Conservation (phyloP, 2,329 filamentous ascomycete genomes). For the Xylariaceae sp. region DNA sequence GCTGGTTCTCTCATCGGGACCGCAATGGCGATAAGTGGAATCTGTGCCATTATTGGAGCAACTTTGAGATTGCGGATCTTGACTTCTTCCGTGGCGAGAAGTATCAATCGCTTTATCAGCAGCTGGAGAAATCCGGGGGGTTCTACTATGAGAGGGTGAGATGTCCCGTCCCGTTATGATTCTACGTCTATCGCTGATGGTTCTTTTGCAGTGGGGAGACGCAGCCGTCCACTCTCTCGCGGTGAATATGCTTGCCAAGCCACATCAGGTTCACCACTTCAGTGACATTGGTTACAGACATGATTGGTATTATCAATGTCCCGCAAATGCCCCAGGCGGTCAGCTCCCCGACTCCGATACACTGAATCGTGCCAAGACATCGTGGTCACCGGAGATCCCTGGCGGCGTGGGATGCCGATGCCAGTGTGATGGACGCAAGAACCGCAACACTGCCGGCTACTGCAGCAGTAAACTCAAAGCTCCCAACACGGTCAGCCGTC, state of each 20-base stretch:
- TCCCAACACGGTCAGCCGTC: constrained; percentile 31
- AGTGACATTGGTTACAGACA: constrained; percentile 42
- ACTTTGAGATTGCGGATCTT: constrained; percentile 44
- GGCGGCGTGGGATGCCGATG: constrained; percentile 41
- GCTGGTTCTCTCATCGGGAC: constrained; percentile 37
- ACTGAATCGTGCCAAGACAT: constrained; percentile 25
- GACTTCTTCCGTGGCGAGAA: constrained; percentile 39
- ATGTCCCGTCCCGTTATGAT: not conserved
- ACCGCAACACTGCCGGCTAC: constrained; percentile 33
- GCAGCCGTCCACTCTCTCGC: constrained; percentile 42
- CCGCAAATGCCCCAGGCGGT: constrained; percentile 34
- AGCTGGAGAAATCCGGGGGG: constrained; percentile 37
- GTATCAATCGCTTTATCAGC: constrained; percentile 39
- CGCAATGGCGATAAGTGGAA: constrained; percentile 39
- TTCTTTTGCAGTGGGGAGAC: constrained; percentile 37
- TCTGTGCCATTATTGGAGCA: constrained; percentile 45
- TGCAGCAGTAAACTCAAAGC: constrained; percentile 37
- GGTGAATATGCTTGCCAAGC: constrained; percentile 38
- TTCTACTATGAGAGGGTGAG: constrained; percentile 42
- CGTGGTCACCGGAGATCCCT: constrained; percentile 29
- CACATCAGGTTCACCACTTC: constrained; percentile 41
- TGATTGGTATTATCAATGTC: constrained; percentile 33
- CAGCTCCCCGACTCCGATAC: constrained; percentile 33
- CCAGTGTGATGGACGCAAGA: constrained; percentile 35
- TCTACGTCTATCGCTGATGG: constrained; percentile 1